Base-by-base conservation (phyloP, 257 asterid species). In the Petunia axillaris region DNA sequence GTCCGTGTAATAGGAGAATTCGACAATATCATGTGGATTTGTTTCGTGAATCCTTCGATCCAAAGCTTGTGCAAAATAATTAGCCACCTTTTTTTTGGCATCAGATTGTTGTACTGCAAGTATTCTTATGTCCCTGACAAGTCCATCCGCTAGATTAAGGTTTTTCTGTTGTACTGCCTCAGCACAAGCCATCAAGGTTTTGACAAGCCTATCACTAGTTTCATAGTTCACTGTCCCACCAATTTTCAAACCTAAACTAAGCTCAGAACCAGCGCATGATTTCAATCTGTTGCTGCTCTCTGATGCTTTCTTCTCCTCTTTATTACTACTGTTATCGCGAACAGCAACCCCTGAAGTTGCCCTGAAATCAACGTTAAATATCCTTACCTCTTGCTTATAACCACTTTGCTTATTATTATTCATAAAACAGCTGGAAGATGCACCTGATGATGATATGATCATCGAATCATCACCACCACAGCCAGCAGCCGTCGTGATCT, bases 121-220 rank as follows among this genome's bases (percentile, higher is more conserved):
- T 54, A 2, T 15, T 4, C 91, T 94, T 9, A 11, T 54, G 25
- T 7, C 13, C 55, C 55, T 50, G 55, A 50, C 14, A 7, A 50
- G 2, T 50, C 4, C 13, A 2, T 50, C 55, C 8, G 55, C 55
- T 8, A 50, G 55, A 50, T 2, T 8, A 7, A 8, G 55, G 55
- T 50, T 50, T 1, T 86, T 88, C 44, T 83, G 89, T 44, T 89
- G 93, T 3, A 91, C 84, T 8, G 97, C 97, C 81, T 89, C 91
- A 4, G 90, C 96, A 67, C 96, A 91, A 64, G 96, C 93, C 92
- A 89, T 81, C 36, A 91, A 55, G 53, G 95, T 91, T 80, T 92
- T 95, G 4, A 92, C 97, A 1, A 92, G 89, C 25, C 25, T 25
- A 25, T 25, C 25, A 25, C 41, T 97, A 0, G 90, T 77, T 37